Evolutionary conservation across 352 stramenopile genomes (phyloP).

Genomic region (Blastocystis sp.): DNA sequence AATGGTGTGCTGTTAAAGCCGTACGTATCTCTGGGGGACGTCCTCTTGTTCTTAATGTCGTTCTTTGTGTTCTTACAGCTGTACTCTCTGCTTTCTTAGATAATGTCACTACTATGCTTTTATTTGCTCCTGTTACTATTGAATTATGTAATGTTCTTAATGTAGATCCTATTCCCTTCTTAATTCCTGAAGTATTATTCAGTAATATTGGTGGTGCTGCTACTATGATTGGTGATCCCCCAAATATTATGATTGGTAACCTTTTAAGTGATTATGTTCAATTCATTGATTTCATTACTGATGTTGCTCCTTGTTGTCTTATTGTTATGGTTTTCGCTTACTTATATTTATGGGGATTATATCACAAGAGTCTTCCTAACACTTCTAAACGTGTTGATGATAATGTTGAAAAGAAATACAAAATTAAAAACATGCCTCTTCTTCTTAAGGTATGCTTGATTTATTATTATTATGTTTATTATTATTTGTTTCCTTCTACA

Average conservation of each 20-base stretch:
- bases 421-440: slow-evolving; percentile 45
- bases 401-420: slow-evolving; percentile 43
- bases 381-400: slow-evolving; percentile 41
- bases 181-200: slow-evolving; percentile 47
- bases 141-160: slow-evolving; percentile 48
- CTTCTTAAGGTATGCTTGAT: slow-evolving; percentile 39
- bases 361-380: slow-evolving; percentile 42
- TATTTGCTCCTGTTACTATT: slow-evolving; percentile 49
- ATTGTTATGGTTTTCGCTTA: slow-evolving; percentile 44
- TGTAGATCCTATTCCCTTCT: slow-evolving; percentile 46
- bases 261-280: slow-evolving; percentile 45
- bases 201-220: slow-evolving; percentile 47
- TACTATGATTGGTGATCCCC: slow-evolving; percentile 47
- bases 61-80: slow-evolving; percentile 44
- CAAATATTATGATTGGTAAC: slow-evolving; percentile 51
- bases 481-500: slow-evolving; percentile 8
- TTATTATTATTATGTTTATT: too few species aligned
- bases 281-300: slow-evolving; percentile 50
- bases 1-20: slow-evolving; percentile 45
- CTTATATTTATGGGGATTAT: slow-evolving; percentile 42
- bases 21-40: slow-evolving; percentile 43
- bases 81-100: slow-evolving; percentile 47
- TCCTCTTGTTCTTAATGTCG: slow-evolving; percentile 29
- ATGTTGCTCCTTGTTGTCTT: slow-evolving; percentile 41
- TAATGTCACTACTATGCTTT: slow-evolving; percentile 49